Percentiles rank a stretch among this genome's conserved stretches.
Conservation (phyloP, 1,139 yeast species). For the Candida sp. region DNA sequence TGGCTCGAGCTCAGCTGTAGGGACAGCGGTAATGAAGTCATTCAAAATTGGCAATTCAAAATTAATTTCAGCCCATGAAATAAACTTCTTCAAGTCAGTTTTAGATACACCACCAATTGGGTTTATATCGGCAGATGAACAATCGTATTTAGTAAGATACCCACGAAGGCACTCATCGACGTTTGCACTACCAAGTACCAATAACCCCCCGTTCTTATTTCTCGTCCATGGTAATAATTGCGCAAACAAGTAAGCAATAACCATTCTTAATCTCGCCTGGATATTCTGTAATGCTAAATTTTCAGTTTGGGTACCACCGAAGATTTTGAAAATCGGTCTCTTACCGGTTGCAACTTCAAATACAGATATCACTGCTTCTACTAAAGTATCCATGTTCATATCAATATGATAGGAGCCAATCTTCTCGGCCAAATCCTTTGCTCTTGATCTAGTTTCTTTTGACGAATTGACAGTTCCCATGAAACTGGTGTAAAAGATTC, state of each 20-base stretch:
- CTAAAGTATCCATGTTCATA: conserved; percentile 85
- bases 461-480: conserved; percentile 98
- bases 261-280: conserved; percentile 96
- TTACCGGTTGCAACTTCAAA: conserved; percentile 91
- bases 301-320: conserved; percentile 91
- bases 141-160: conserved; percentile 92
- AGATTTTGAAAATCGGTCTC: conserved; percentile 80
- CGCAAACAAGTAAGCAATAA: conserved; percentile 86
- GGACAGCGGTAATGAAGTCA: conserved; percentile 84
- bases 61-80: conserved; percentile 67
- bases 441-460: conserved; percentile 76
- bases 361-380: conserved; percentile 65
- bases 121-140: conserved; percentile 94
- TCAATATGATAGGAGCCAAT: conserved; percentile 92
- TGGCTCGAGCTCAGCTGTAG: conserved; percentile 98
- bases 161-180: conserved; percentile 98
- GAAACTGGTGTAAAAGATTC: conserved; percentile 82
- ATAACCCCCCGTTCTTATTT: conserved; percentile 66
- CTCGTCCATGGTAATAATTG: conserved; percentile 95
- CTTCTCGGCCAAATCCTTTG: conserved; percentile 68
- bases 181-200: conserved; percentile 93
- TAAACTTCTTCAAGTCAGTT: conserved; percentile 83
- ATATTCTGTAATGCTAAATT: conserved; percentile 93
- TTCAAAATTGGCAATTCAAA: conserved; percentile 75
- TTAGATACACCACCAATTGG: conserved; percentile 98